Percentiles rank a stretch among this genome's conserved stretches.
Evolutionary conservation across 768 basidiomycete species (phyloP).

Genomic region (Cyathus striatus): DNA sequence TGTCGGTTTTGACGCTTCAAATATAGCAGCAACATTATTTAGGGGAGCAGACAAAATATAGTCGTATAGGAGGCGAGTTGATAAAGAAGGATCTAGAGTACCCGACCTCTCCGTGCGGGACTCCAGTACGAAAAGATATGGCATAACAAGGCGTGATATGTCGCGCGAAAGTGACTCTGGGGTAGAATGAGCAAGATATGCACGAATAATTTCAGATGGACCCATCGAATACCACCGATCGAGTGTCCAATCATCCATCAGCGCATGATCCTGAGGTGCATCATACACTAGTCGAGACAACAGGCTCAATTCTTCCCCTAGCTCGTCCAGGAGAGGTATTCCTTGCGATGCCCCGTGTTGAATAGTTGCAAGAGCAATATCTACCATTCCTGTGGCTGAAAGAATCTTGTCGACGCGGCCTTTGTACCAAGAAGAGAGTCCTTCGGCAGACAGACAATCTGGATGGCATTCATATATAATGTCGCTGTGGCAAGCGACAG

Average conservation of each 20-base stretch:
- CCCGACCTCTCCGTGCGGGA: constrained; percentile 81
- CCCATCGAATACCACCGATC: constrained; percentile 66
- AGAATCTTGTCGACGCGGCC: constrained; percentile 59
- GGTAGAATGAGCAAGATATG: constrained; percentile 74
- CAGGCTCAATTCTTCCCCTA: constrained; percentile 90
- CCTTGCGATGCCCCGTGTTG: constrained; percentile 86
- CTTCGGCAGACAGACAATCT: constrained; percentile 36
- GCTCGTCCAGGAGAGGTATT: constrained; percentile 70
- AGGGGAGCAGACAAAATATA: constrained; percentile 69
- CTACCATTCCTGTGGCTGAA: constrained; percentile 65
- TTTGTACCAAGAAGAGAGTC: constrained; percentile 74
- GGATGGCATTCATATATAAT: constrained; percentile 1
- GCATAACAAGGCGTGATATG: constrained; percentile 76
- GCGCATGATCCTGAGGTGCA: constrained; percentile 40
- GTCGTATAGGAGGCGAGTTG: constrained; percentile 61
- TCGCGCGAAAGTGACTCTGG: constrained; percentile 60
- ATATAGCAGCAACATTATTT: constrained; percentile 65
- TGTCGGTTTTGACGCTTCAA: constrained; percentile 91
- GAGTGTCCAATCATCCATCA: constrained; percentile 70
- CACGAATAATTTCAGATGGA: constrained; percentile 58
- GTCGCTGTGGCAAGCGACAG: background rate
- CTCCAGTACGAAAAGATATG: constrained; percentile 92
- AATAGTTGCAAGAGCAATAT: constrained; percentile 70
- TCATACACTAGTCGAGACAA: constrained; percentile 88
- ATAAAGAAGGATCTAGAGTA: constrained; percentile 59